Base-by-base conservation (phyloP, 192 early-diverging fungal species). In the Entophlyctis helioformis region DNA sequence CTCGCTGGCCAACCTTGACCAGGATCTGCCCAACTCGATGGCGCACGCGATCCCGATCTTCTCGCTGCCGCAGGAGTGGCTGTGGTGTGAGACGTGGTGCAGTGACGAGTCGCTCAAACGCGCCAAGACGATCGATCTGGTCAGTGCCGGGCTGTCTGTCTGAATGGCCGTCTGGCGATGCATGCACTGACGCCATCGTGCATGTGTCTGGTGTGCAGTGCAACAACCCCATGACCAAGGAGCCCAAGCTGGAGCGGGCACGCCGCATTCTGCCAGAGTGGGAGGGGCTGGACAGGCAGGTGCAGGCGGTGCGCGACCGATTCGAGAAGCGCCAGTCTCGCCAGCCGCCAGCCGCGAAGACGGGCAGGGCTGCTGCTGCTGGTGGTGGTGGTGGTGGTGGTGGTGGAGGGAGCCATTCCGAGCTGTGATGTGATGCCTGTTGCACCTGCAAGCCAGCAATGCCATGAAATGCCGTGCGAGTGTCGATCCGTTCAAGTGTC, bases 51-150 rank as follows among this genome's bases (percentile, higher is more conserved):
- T 97, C 20, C 91, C 91, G 1, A 94, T 97, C 32, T 80, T 80
- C 47, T 91, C 88, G 2, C 59, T 97, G 57, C 89, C 91, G 1
- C 90, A 95, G 56, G 91, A 94, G 42, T 97, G 94, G 64, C 67
- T 98, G 38, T 98, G 95, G 95, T 98, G 95, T 54, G 90, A 96
- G 63, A 98, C 95, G 6, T 98, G 95, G 95, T 98, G 95, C 59
- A 79, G 82, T 24, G 88, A 96, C 54, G 78, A 72, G 40, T 74
- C 73, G 2, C 54, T 96, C 36, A 72, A 71, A n/a, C 80, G 44
- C 12, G 95, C 95, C 3, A 94, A 91, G 63, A 96, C 95, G 0
- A 98, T 98, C 48, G 95, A 98, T 68, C 67, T 98, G 74, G 84
- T 85, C 69, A 67, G 60, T 40, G 29, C 11, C 24, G 29, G 29